Evolutionary conservation across 192 early-diverging fungal genomes (phyloP).

Genomic region (Podila horticola): DNA sequence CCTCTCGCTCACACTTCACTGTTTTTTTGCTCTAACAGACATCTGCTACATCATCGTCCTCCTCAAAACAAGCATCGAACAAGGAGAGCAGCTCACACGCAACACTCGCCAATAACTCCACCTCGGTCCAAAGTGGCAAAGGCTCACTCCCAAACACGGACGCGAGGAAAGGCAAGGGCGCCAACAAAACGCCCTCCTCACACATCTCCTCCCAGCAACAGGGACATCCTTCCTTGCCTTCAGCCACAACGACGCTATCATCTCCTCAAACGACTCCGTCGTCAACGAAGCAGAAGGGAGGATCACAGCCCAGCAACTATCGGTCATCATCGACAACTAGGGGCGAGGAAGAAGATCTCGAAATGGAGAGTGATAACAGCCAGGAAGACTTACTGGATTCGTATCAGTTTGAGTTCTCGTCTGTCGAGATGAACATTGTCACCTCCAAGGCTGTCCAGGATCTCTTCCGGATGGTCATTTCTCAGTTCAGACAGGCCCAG

Average conservation of each 20-base stretch:
- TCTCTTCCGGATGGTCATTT: conserved; percentile 47
- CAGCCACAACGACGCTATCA: not conserved
- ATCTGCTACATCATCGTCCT: not conserved
- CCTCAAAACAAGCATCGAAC: not conserved
- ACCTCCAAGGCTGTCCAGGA: conserved; percentile 53
- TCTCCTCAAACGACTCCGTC: not conserved
- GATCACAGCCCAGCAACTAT: conserved; percentile 7
- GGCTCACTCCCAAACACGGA: not conserved
- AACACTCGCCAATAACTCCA: not conserved
- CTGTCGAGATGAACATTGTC: conserved; percentile 53
- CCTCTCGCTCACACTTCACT: too few species aligned
- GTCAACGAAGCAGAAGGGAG: conserved; percentile 15
- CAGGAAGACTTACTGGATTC: conserved; percentile 33
- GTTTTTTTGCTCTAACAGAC: not conserved
- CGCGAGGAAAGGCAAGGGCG: not conserved
- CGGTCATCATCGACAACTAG: conserved; percentile 9
- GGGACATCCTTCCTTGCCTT: not conserved
- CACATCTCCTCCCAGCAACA: too few species aligned
- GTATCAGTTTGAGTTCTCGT: conserved; percentile 47
- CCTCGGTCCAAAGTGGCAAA: too few species aligned
- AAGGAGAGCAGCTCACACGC: not conserved
- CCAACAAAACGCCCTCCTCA: too few species aligned
- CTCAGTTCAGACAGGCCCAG: conserved; percentile 52
- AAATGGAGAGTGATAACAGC: conserved; percentile 38
- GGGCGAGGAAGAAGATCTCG: conserved; percentile 44